These are phyloP conservation scores for Trichosporon asahii DNA, from an alignment of 1,284 basidiomycete species.

Conservation along the genomic window DNA sequence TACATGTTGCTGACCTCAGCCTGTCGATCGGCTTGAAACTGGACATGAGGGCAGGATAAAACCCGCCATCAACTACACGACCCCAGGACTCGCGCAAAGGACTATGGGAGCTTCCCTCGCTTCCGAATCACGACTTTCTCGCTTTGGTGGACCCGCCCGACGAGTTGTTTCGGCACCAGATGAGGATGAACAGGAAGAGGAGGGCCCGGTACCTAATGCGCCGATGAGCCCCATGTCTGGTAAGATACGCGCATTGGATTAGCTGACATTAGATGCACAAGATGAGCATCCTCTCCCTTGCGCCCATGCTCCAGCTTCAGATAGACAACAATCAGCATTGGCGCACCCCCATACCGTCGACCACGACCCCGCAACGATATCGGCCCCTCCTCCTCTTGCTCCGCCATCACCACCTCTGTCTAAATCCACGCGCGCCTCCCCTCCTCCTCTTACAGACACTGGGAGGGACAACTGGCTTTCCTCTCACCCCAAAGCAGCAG, in stretches of 20 bases:
- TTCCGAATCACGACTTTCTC: constrained; percentile 34
- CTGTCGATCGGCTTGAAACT: no score
- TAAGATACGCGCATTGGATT: not conserved
- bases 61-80: constrained; percentile 22
- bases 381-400: not conserved
- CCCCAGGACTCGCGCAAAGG: constrained; percentile 37
- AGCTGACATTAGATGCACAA: not conserved
- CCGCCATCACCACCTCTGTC: not conserved
- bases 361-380: not conserved
- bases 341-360: not conserved
- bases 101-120: constrained; percentile 29
- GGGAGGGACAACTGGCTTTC: not conserved
- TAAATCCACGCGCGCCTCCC: not conserved
- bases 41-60: not conserved
- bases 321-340: not conserved
- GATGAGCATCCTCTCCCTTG: not conserved
- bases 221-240: constrained; percentile 1
- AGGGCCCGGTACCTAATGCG: not conserved
- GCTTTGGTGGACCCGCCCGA: constrained; percentile 47
- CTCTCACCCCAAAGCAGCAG: not conserved
- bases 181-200: constrained; percentile 27
- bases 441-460: not conserved
- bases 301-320: not conserved
- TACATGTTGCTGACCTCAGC: not conserved
- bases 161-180: constrained; percentile 25